Evolutionary conservation across 1,139 yeast species (phyloP), one percentile per base, ranked within the genome.

Genomic region (Williopsis jadinii): DNA sequence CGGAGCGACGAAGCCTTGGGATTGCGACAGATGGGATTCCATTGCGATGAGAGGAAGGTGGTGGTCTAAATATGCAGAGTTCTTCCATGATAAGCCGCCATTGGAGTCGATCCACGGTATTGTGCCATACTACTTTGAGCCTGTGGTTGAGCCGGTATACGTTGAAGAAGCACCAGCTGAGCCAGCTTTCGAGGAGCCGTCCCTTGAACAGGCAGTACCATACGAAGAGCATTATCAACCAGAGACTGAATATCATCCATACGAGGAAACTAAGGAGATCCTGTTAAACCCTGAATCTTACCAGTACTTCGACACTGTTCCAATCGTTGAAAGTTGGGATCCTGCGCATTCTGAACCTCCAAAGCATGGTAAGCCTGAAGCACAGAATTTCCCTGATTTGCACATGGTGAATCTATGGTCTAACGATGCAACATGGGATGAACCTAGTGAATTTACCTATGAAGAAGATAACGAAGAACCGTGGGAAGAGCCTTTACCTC

Each of bases 1-100:
- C 50, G 97, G 97, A 1, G 65, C 75, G 2, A 53, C 59, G 33
- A 90, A 92, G 61, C 98, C 98, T 1, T 92, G 97, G 97, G 59
- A 60, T 32, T 11, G 15, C 12, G 49, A 39, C 8, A 43, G 36
- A 12, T 33, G 37, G n/a, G 48, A 45, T 30, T 35, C 35, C 8
- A 42, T 40, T 32, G 53, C 49, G 2, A 39, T 53, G 38, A 45
- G 45, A 35, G 36, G 41, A 28, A 34, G 39, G 8, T 54, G 58
- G 58, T 53, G 57, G 57, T 34, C 8, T 2, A 50, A 46, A 37
- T 54, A 44, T 28, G 13, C 36, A 35, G 50, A 52, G 36, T 52
- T 48, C 36, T 54, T 34, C 32, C 54, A 53, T 3, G 45, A 39
- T 29, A 37, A 29, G 19, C 44, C 44, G 26, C 39, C 53, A 12